phyloP scores from a whole-genome alignment of 2,329 filamentous ascomycete genomes.

The Xylariomycetidae sp. region DNA sequence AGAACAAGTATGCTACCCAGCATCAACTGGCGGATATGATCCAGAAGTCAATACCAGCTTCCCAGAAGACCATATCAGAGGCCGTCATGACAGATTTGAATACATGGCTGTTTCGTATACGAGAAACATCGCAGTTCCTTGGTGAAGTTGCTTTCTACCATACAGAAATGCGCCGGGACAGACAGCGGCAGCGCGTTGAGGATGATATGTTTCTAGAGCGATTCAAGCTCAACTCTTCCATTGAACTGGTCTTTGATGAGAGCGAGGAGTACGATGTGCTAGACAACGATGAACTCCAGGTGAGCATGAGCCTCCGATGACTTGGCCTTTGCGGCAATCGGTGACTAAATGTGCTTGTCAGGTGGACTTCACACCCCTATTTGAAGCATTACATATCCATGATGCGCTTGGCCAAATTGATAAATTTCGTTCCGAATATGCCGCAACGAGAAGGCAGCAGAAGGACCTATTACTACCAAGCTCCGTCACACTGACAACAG shows the following conservation, averaged over 20 bases:
- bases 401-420: slow-evolving; percentile 90
- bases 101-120: slow-evolving; percentile 91
- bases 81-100: slow-evolving; percentile 96
- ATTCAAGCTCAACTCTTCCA: slow-evolving; percentile 92
- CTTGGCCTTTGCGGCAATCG: neutral
- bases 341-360: slow-evolving; percentile 5
- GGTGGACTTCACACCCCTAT: slow-evolving; percentile 90
- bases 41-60: slow-evolving; percentile 89
- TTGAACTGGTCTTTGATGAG: slow-evolving; percentile 93
- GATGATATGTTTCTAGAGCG: slow-evolving; percentile 68
- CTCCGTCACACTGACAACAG: slow-evolving; percentile 70
- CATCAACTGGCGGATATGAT: slow-evolving; percentile 95
- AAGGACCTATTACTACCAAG: slow-evolving; percentile 84
- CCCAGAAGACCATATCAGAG: slow-evolving; percentile 88
- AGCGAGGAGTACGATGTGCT: slow-evolving; percentile 92
- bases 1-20: slow-evolving; percentile 84
- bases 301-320: neutral
- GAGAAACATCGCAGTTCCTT: slow-evolving; percentile 92
- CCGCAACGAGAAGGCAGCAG: slow-evolving; percentile 82
- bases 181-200: slow-evolving; percentile 79
- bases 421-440: slow-evolving; percentile 85
- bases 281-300: slow-evolving; percentile 86
- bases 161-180: slow-evolving; percentile 77
- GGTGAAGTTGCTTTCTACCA: slow-evolving; percentile 97
- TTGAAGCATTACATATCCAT: slow-evolving; percentile 94